Evolutionary conservation across 192 early-diverging fungal genomes (phyloP), one percentile per base, ranked within the genome.

Genomic region (Lobosporangium transversale): DNA sequence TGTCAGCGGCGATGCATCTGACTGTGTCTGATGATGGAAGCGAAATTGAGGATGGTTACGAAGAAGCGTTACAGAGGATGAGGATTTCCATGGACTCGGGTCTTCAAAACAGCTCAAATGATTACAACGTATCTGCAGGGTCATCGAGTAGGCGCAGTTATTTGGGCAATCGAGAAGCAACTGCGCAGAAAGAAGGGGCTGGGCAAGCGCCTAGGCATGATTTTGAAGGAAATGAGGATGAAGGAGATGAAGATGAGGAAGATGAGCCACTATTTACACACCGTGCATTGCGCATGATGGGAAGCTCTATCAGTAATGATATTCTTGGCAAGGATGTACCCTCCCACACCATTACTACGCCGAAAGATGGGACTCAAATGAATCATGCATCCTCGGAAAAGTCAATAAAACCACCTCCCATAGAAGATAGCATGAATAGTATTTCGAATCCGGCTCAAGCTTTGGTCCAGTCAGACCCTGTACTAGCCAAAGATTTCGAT

Each of bases 181-280:
- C 5, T 10, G 8, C 37, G 14, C 37, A 40, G 37, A 40, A 40
- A 40, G 8, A 7, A 40, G 37, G 37, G 7, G 37, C 37, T 14
- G 14, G 14, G 7, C 37, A 40, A 40, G 37, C 14, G 7, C 37
- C 7, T 7, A 7, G 14, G 37, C 7, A 61, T 40, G 62, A 60
- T 15, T n/a, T n/a, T n/a, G 40, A 70, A 3, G 58, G 61, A 20
- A 30, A 70, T 20, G 55, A 56, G 20, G 71, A 76, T 2, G 73
- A 58, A 12, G 73, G 58, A 20, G 70, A 76, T 1, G 73, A 76
- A 0, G 64, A 76, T 17, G 73, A 75, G 40, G 63, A 62, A 12
- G 73, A 76, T 17, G 73, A 29, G 18, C 73, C 73, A 11, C 24
- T 76, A 32, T 76, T 76, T 27, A 62, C 73, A 15, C 63, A 76